Evolutionary conservation across 2,329 filamentous ascomycete genomes (phyloP).

Genomic region (Alternaria sp.): DNA sequence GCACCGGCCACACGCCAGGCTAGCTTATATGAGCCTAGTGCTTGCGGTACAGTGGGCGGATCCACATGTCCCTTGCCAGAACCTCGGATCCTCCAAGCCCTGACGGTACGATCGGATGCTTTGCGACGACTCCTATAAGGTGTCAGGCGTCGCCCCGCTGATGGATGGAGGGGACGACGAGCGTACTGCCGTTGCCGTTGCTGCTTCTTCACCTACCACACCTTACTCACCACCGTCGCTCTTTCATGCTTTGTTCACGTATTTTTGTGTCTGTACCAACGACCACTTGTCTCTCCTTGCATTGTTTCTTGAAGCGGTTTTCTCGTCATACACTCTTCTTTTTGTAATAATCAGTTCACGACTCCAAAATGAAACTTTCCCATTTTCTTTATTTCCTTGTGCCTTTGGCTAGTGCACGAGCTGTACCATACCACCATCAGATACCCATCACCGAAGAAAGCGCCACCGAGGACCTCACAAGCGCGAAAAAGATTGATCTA

Average conservation of each 20-base stretch:
- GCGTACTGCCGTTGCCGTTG: slow-evolving; percentile 2
- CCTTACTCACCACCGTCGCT: slow-evolving; percentile 3
- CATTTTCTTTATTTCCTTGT: slow-evolving; percentile 10
- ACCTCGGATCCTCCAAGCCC: slow-evolving; percentile 1
- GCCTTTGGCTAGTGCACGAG: slow-evolving; percentile 21
- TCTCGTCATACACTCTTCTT: neutral
- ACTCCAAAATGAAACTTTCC: slow-evolving; percentile 14
- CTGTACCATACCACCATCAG: slow-evolving; percentile 12
- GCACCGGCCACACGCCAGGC: neutral
- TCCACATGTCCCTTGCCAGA: slow-evolving; percentile 2
- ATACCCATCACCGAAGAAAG: slow-evolving; percentile 5
- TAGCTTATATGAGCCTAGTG: neutral
- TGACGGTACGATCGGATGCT: slow-evolving; percentile 3
- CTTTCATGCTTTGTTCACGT: neutral
- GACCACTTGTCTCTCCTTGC: neutral
- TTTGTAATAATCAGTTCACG: slow-evolving; percentile 5
- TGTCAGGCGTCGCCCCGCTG: slow-evolving; percentile 1
- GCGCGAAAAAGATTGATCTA: neutral
- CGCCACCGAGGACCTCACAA: neutral
- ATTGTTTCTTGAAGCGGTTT: neutral
- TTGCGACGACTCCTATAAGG: slow-evolving; percentile 7
- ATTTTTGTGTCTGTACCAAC: neutral
- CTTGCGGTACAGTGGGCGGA: neutral
- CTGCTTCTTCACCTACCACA: neutral
- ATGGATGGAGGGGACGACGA: neutral